Evolutionary conservation across 1,284 basidiomycete genomes (phyloP).

Genomic region (Puccinia novopanici): DNA sequence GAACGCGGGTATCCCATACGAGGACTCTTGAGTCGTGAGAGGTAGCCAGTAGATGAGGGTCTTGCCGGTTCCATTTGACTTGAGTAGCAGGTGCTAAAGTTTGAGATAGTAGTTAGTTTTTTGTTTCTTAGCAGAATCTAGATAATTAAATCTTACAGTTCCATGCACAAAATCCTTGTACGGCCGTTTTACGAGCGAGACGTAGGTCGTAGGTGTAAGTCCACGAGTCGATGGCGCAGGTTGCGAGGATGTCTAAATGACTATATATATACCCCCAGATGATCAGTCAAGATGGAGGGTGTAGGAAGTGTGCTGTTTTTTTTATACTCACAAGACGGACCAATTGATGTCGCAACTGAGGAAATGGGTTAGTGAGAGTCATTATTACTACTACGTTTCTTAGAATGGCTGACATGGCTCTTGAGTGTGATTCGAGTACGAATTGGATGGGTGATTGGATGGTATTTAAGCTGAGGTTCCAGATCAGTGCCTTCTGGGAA

Average conservation of each 20-base stretch:
- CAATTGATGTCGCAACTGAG: slow-evolving; percentile 79
- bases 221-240: slow-evolving; percentile 62
- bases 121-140: background rate
- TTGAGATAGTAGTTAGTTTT: background rate
- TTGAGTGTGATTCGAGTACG: slow-evolving; percentile 79
- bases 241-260: slow-evolving; percentile 57
- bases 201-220: slow-evolving; percentile 84
- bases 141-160: slow-evolving; percentile 64
- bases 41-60: slow-evolving; percentile 80
- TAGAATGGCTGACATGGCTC: slow-evolving; percentile 73
- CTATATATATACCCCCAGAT: slow-evolving; percentile 14
- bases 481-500: slow-evolving; percentile 91
- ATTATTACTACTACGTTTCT: too few species aligned
- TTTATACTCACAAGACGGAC: slow-evolving; percentile 73
- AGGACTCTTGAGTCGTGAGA: slow-evolving; percentile 79
- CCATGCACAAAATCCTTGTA: slow-evolving; percentile 70
- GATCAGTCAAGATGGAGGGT: too few species aligned
- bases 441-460: slow-evolving; percentile 66
- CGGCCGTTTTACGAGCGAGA: background rate
- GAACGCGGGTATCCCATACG: slow-evolving; percentile 81
- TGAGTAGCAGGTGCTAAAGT: slow-evolving; percentile 77
- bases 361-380: too few species aligned
- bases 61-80: slow-evolving; percentile 89
- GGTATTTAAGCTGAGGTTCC: slow-evolving; percentile 72
- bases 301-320: background rate